Conservation (phyloP, 1,284 basidiomycete genomes). For the Ceratobasidium papillatum region DNA sequence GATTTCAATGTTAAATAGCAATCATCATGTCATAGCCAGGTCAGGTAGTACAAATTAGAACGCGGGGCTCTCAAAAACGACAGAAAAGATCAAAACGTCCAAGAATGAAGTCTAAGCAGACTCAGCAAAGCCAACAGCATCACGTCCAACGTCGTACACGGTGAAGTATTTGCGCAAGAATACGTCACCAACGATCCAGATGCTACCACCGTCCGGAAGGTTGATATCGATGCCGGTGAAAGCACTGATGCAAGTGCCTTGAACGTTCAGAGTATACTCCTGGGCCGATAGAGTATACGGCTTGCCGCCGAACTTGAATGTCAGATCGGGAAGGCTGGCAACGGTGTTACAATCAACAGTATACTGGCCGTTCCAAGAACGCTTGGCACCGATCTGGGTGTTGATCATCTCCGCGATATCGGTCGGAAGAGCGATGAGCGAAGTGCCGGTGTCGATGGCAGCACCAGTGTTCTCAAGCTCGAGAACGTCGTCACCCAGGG, state of each 20-base stretch:
- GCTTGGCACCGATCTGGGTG: slow-evolving; percentile 91
- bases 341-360: slow-evolving; percentile 90
- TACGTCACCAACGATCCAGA: slow-evolving; percentile 94
- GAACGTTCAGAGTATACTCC: slow-evolving; percentile 89
- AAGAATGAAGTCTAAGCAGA: slow-evolving; percentile 49
- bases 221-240: slow-evolving; percentile 96
- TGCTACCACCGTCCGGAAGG: slow-evolving; percentile 75
- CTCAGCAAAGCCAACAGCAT: slow-evolving; percentile 89
- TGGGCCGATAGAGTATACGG: slow-evolving; percentile 80
- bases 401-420: slow-evolving; percentile 99
- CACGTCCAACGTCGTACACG: slow-evolving; percentile 86
- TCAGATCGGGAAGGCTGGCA: slow-evolving; percentile 82
- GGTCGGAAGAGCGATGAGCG: slow-evolving; percentile 88
- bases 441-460: slow-evolving; percentile 96
- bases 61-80: slow-evolving; percentile 9
- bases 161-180: slow-evolving; percentile 93
- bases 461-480: slow-evolving; percentile 92
- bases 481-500: slow-evolving; percentile 84
- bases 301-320: slow-evolving; percentile 85
- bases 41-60: slow-evolving; percentile 13
- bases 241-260: slow-evolving; percentile 92
- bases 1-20: not conserved
- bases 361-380: slow-evolving; percentile 95
- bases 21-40: slow-evolving; percentile 2
- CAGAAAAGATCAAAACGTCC: not conserved